Conservation (phyloP, 495 filamentous ascomycete genomes). For the Staphylotrichum longicolle region DNA sequence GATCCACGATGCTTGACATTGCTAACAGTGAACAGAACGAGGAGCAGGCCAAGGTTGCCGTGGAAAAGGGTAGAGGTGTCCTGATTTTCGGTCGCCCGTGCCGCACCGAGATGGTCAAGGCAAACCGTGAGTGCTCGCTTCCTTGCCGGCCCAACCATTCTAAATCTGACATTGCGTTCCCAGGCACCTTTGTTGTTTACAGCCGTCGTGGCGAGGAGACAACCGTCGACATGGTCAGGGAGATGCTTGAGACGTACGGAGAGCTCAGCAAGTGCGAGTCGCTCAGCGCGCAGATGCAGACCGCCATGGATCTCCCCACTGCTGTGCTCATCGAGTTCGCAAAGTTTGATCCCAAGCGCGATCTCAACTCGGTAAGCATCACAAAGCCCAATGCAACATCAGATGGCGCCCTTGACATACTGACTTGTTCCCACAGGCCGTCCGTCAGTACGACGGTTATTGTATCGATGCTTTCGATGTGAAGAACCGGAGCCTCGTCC, state of each 20-base stretch:
- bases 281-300: conserved; percentile 27
- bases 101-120: conserved; percentile 56
- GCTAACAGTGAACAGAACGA: conserved; percentile 33
- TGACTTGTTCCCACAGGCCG: conserved; percentile 28
- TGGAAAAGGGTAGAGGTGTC: conserved; percentile 45
- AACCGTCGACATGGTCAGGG: conserved; percentile 42
- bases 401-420: conserved; percentile 15
- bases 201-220: conserved; percentile 39
- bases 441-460: conserved; percentile 29
- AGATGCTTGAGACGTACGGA: conserved; percentile 44
- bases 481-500: conserved; percentile 26
- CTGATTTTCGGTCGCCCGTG: conserved; percentile 56
- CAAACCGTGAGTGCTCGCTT: conserved; percentile 50
- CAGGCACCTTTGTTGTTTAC: conserved; percentile 54
- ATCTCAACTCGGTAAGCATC: conserved; percentile 41
- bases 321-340: conserved; percentile 54
- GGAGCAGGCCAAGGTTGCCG: conserved; percentile 49
- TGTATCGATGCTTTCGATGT: conserved; percentile 38
- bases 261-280: conserved; percentile 35
- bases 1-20: background rate
- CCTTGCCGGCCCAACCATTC: background rate
- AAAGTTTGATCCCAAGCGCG: conserved; percentile 42
- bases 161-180: conserved; percentile 13
- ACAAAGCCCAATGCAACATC: background rate
- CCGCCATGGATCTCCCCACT: conserved; percentile 36